Evolutionary conservation across 768 basidiomycete genomes (phyloP).

Genomic region (Mycena maculata): DNA sequence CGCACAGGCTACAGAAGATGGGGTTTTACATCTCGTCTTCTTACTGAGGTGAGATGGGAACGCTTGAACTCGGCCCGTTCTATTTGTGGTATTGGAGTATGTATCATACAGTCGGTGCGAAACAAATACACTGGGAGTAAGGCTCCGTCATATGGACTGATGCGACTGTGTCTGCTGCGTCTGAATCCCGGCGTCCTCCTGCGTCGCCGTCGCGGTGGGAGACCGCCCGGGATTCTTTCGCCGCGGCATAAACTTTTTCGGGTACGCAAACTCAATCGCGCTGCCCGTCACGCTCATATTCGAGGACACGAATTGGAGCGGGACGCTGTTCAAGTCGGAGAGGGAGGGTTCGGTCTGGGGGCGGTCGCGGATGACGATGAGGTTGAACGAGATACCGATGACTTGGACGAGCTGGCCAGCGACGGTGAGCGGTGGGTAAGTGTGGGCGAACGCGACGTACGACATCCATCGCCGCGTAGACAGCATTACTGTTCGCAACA

Average conservation of each 20-base stretch:
- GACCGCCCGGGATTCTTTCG: conserved; percentile 11
- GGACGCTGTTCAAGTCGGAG: conserved; percentile 3
- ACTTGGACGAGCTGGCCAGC: conserved; percentile 22
- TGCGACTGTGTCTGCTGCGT: conserved; percentile 14
- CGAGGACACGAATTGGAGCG: conserved; percentile 18
- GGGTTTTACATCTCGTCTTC: too few relatives aligned
- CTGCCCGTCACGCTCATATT: conserved; percentile 22
- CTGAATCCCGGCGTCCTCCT: conserved; percentile 5
- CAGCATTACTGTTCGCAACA: conserved; percentile 9
- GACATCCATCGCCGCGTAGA: conserved; percentile 17
- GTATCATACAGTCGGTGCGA: conserved; percentile 15
- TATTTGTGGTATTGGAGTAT: too few relatives aligned
- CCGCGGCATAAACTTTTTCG: conserved; percentile 24
- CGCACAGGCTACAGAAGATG: too few relatives aligned
- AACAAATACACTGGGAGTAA: conserved; percentile 1
- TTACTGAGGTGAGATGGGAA: too few relatives aligned
- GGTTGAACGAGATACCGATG: conserved; percentile 34
- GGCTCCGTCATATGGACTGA: conserved; percentile 2
- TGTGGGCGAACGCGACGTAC: conserved; percentile 9
- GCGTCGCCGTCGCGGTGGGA: not conserved
- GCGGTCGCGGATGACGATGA: conserved; percentile 23
- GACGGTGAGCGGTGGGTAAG: not conserved
- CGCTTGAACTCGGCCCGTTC: too few relatives aligned
- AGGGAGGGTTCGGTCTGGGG: not conserved
- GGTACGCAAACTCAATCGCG: conserved; percentile 34